These are phyloP conservation scores for Candida sanyaensis DNA, from an alignment of 1,139 yeast species.

Conservation along the genomic window DNA sequence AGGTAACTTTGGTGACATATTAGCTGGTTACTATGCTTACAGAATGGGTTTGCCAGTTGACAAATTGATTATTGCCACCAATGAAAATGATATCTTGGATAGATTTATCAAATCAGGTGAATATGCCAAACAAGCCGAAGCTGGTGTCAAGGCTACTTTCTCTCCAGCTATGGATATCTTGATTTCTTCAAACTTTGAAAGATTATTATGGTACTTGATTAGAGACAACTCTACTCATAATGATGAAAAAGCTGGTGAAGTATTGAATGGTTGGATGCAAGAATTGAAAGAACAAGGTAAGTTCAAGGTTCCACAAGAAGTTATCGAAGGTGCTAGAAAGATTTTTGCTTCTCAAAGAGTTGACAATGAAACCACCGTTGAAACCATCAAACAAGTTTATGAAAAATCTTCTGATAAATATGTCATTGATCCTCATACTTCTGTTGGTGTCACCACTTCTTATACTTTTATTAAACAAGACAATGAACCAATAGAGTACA, in stretches of 20 bases:
- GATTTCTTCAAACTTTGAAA: constrained; percentile 92
- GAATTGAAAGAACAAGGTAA: constrained; percentile 75
- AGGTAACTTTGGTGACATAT: constrained; percentile 96
- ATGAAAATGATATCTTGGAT: constrained; percentile 90
- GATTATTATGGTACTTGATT: constrained; percentile 91
- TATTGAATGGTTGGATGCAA: constrained; percentile 74
- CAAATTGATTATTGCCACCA: constrained; percentile 88
- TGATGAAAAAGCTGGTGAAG: constrained; percentile 74
- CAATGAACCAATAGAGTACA: constrained; percentile 40
- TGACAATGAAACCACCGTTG: constrained; percentile 71
- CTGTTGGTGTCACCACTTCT: constrained; percentile 88
- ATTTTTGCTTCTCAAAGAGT: constrained; percentile 83
- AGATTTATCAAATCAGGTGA: constrained; percentile 86
- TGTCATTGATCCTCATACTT: constrained; percentile 93
- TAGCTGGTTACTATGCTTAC: constrained; percentile 94
- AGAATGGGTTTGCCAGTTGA: constrained; percentile 94
- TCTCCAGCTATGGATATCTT: constrained; percentile 99
- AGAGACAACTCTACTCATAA: constrained; percentile 61
- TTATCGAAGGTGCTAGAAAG: constrained; percentile 62
- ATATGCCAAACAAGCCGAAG: constrained; percentile 64
- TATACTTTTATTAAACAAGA: constrained; percentile 59
- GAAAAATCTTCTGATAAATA: constrained; percentile 63
- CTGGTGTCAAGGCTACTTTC: constrained; percentile 77
- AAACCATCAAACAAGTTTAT: constrained; percentile 74
- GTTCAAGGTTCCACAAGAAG: constrained; percentile 67